These are phyloP conservation scores for Coemansia sp. DNA, from an alignment of 192 early-diverging fungal species.

Conservation along the genomic window DNA sequence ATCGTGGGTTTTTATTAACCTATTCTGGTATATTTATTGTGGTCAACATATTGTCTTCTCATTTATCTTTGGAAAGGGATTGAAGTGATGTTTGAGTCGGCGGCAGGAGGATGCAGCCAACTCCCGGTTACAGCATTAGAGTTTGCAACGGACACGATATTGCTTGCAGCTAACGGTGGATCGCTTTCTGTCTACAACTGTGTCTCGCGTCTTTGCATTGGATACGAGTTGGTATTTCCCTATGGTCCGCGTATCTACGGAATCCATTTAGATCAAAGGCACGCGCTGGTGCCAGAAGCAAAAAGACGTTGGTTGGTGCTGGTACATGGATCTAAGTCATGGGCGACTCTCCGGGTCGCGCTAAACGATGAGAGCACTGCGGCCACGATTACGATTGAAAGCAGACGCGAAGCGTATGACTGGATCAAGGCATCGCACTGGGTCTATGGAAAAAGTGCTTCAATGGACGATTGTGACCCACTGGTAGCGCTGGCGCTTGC, in stretches of 20 bases:
- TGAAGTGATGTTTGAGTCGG: constrained; percentile 3
- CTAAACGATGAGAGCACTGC: not conserved
- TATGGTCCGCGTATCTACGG: constrained; percentile 48
- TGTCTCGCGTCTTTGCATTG: not conserved
- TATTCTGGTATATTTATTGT: too few species aligned
- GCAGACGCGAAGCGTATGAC: constrained; percentile 55
- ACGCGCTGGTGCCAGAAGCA: not conserved
- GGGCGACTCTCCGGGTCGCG: constrained; percentile 10
- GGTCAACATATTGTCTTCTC: too few species aligned
- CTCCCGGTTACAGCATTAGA: constrained; percentile 48
- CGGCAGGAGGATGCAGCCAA: not conserved
- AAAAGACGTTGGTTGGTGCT: constrained; percentile 6
- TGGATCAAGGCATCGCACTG: constrained; percentile 82
- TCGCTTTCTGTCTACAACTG: constrained; percentile 40
- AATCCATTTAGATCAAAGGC: constrained; percentile 15
- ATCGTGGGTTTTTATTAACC: too few species aligned
- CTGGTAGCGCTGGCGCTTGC: constrained; percentile 67
- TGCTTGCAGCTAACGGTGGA: constrained; percentile 52
- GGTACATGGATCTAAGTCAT: constrained; percentile 58
- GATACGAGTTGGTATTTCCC: constrained; percentile 18
- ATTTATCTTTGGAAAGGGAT: constrained; percentile 14
- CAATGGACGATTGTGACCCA: not conserved
- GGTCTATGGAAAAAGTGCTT: constrained; percentile 32
- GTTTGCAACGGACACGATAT: constrained; percentile 33
- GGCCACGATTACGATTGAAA: not conserved